Conservation (phyloP, 2,329 filamentous ascomycete genomes). For the Orbilia blumenaviensis region DNA sequence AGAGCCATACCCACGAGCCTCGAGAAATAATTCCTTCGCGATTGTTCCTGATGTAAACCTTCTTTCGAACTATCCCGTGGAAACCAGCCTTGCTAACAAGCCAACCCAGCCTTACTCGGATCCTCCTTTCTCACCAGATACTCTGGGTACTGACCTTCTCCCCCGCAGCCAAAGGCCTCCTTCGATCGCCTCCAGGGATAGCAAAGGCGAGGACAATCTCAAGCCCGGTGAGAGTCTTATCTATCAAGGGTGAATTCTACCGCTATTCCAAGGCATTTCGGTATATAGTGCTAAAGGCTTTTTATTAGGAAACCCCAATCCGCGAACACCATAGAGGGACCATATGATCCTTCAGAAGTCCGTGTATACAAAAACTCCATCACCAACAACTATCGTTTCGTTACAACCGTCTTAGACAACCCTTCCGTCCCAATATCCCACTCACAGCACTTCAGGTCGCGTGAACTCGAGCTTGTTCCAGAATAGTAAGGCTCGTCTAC, state of each 20-base stretch:
- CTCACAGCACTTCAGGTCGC: conserved; percentile 40
- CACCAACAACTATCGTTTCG: conserved; percentile 37
- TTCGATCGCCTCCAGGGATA: conserved; percentile 46
- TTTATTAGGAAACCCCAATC: conserved; percentile 18
- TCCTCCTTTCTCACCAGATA: conserved; percentile 42
- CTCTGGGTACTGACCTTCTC: conserved; percentile 22
- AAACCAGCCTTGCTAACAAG: not conserved
- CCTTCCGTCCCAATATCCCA: conserved; percentile 33
- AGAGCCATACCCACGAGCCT: conserved; percentile 20
- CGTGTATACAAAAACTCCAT: conserved; percentile 35
- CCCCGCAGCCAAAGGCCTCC: conserved; percentile 19
- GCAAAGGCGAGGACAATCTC: conserved; percentile 51
- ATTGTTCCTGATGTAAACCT: conserved; percentile 16
- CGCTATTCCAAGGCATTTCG: not conserved
- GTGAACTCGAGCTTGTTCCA: conserved; percentile 42
- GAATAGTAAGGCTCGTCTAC: conserved; percentile 41
- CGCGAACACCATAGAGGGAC: conserved; percentile 24
- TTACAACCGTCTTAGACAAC: conserved; percentile 37
- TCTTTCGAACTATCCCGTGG: not conserved
- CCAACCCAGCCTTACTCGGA: conserved; percentile 26
- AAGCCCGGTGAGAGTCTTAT: conserved; percentile 42
- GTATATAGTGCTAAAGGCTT: not conserved
- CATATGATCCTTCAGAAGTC: conserved; percentile 34
- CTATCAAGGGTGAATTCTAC: conserved; percentile 31
- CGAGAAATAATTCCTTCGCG: conserved; percentile 29